These are phyloP conservation scores for Podila verticillata DNA, from an alignment of 192 early-diverging fungal species.

Conservation along the genomic window DNA sequence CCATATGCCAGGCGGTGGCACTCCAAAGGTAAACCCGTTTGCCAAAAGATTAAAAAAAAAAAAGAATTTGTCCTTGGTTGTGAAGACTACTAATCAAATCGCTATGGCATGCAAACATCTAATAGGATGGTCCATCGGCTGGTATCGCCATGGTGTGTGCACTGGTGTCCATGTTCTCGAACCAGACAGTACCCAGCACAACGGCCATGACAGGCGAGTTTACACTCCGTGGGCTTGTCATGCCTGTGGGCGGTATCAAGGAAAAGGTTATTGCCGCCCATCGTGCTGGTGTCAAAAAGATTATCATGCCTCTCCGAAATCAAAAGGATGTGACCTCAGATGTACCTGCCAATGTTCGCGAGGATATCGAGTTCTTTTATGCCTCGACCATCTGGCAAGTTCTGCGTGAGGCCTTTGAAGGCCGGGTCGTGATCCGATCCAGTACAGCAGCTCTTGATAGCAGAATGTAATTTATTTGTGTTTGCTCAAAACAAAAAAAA, in stretches of 20 bases:
- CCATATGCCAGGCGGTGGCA: conserved; percentile 85
- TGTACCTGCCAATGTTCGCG: conserved; percentile 72
- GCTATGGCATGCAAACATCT: not conserved
- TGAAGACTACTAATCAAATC: not conserved
- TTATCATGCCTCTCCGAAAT: conserved; percentile 79
- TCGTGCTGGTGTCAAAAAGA: conserved; percentile 75
- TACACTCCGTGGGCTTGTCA: conserved; percentile 81
- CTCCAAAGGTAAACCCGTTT: conserved; percentile 62
- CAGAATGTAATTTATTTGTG: conserved; percentile 7
- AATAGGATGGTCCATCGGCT: conserved; percentile 77
- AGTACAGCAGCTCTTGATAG: conserved; percentile 22
- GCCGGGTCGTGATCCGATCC: conserved; percentile 21
- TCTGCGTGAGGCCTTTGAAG: conserved; percentile 64
- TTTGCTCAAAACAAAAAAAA: not conserved
- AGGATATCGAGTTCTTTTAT: conserved; percentile 78
- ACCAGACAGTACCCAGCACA: conserved; percentile 59
- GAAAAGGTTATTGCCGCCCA: conserved; percentile 89
- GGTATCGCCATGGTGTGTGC: conserved; percentile 80
- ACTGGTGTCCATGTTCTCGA: conserved; percentile 79
- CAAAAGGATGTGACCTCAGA: conserved; percentile 75
- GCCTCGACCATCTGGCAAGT: conserved; percentile 73
- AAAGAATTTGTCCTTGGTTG: not conserved
- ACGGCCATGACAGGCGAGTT: conserved; percentile 91
- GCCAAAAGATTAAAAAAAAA: not conserved
- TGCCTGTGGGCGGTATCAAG: conserved; percentile 88